Evolutionary conservation across 1,284 basidiomycete species (phyloP).

Genomic region (Heterobasidion irregulare): DNA sequence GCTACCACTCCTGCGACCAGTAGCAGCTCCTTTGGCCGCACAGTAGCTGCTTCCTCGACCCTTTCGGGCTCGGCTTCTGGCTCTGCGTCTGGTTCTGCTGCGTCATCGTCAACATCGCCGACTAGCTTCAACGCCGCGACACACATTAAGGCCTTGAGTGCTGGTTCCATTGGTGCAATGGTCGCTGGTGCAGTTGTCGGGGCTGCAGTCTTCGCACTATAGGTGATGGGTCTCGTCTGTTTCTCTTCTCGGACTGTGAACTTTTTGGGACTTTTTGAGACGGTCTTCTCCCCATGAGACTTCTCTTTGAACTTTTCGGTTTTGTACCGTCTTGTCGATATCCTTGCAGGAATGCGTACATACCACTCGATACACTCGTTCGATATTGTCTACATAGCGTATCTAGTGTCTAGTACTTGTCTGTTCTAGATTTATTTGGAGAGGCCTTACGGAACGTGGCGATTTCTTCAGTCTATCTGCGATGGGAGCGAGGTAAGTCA

Average conservation of each 20-base stretch:
- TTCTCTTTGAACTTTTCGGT: not conserved
- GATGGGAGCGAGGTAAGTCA: no score
- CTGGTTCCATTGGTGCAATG: constrained; percentile 24
- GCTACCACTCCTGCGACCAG: not conserved
- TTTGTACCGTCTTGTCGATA: not conserved
- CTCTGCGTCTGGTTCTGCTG: not conserved
- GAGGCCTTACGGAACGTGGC: no score
- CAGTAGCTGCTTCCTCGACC: not conserved
- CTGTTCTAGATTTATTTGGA: no score
- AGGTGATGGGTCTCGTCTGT: constrained; percentile 7
- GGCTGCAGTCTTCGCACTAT: constrained; percentile 30
- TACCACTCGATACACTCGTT: no score
- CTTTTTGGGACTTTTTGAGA: not conserved
- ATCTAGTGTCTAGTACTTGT: no score
- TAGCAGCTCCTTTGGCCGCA: no score
- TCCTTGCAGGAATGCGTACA: not conserved
- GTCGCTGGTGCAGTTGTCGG: constrained; percentile 34
- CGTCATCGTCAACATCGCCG: not conserved
- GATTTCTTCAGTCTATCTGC: no score
- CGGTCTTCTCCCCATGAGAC: not conserved
- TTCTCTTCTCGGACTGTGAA: not conserved
- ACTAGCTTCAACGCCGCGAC: constrained; percentile 11
- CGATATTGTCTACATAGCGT: no score
- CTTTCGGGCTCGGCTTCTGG: not conserved
- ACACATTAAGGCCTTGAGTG: constrained; percentile 10